Percentiles rank a stretch among this genome's conserved stretches.
phyloP scores from a whole-genome alignment of 2,329 filamentous ascomycete species.

The Penicillium sp. region DNA sequence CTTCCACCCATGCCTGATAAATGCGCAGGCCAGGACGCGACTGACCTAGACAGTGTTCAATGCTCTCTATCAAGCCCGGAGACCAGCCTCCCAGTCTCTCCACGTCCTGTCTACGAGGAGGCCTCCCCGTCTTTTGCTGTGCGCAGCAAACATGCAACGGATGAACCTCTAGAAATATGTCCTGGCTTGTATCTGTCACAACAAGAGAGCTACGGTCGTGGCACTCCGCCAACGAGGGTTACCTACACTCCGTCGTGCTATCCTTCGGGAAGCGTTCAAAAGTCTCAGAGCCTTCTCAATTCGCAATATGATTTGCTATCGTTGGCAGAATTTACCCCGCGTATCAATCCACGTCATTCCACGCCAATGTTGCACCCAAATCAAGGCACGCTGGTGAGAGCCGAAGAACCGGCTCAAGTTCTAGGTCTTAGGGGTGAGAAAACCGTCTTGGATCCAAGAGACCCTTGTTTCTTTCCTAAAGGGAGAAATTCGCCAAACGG shows the following conservation, averaged over 20 bases:
- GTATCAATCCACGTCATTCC: background rate
- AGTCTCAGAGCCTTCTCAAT: background rate
- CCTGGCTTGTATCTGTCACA: too few species aligned
- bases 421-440: background rate
- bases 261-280: background rate
- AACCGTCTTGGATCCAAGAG: background rate
- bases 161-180: too few species aligned
- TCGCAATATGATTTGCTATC: background rate
- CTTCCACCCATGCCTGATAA: background rate
- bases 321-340: background rate
- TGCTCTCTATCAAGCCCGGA: too few species aligned
- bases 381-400: background rate
- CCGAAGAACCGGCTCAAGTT: background rate
- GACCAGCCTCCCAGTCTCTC: too few species aligned
- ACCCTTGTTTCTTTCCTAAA: background rate
- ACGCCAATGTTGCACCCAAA: background rate
- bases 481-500: too few species aligned
- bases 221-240: background rate
- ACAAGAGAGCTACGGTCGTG: too few species aligned
- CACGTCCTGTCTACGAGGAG: too few species aligned
- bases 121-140: background rate
- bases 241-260: background rate
- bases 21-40: too few species aligned
- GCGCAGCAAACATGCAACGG: too few species aligned
- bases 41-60: too few species aligned